A percentile compares a stretch with the other conserved stretches of the same genome.
Evolutionary conservation across 176 grass and related monocot species (phyloP).

Genomic region (Oryza glaberrima): DNA sequence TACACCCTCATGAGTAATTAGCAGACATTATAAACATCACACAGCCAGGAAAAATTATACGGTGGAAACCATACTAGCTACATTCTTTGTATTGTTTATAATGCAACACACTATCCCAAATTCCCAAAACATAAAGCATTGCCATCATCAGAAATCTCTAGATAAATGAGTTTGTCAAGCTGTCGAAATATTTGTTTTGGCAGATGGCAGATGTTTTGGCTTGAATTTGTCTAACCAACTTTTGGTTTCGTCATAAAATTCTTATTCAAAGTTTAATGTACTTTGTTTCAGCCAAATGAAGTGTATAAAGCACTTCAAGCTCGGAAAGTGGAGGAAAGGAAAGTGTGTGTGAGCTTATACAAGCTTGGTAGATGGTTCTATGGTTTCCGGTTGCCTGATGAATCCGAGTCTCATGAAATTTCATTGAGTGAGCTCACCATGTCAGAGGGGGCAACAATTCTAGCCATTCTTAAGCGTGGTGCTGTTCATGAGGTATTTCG

Average conservation of each 20-base stretch:
- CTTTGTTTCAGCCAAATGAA: conserved; percentile 59
- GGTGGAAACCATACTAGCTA: not conserved
- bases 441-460: conserved; percentile 48
- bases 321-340: conserved; percentile 54
- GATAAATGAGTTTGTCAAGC: not conserved
- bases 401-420: conserved; percentile 48
- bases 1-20: not conserved
- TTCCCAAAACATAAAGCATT: conserved; percentile 8
- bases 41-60: not conserved
- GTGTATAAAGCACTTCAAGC: conserved; percentile 55
- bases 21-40: not conserved
- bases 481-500: conserved; percentile 80
- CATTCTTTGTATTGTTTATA: not conserved
- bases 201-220: not conserved
- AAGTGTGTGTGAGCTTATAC: conserved; percentile 61
- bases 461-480: conserved; percentile 74
- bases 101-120: not conserved
- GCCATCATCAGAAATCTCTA: not conserved
- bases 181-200: conserved; percentile 5
- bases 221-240: not conserved
- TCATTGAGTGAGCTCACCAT: conserved; percentile 62
- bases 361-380: conserved; percentile 85
- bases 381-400: conserved; percentile 77
- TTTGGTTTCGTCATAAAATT: conserved; percentile 2
- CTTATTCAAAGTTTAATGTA: not conserved